Evolutionary conservation across 192 early-diverging fungal genomes (phyloP).

Genomic region (Linnemannia zychae): DNA sequence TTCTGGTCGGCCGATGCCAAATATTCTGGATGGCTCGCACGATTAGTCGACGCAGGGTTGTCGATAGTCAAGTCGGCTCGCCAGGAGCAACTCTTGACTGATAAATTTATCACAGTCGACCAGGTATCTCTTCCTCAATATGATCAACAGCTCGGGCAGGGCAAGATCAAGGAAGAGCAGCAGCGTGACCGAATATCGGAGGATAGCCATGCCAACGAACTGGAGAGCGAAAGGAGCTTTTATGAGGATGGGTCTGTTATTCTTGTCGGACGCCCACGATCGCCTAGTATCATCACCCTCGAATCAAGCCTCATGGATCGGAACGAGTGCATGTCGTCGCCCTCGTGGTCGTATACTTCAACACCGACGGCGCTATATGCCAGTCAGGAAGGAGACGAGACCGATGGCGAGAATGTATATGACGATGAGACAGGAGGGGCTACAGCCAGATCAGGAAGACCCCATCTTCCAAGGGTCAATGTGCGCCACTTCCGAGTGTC

Average conservation of each 20-base stretch:
- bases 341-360: constrained; percentile 27
- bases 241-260: constrained; percentile 32
- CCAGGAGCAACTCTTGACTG: constrained; percentile 33
- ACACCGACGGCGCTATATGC: neutral
- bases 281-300: constrained; percentile 33
- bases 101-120: constrained; percentile 25
- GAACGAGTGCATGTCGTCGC: constrained; percentile 35
- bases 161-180: neutral
- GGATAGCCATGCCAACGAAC: neutral
- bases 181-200: neutral
- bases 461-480: neutral
- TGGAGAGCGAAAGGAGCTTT: constrained; percentile 23
- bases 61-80: constrained; percentile 34
- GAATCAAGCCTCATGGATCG: constrained; percentile 37
- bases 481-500: neutral
- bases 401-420: constrained; percentile 12
- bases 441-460: neutral
- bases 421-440: neutral
- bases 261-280: constrained; percentile 26
- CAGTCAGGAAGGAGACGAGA: neutral
- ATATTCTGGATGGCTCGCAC: constrained; percentile 36
- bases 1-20: constrained; percentile 33
- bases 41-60: constrained; percentile 33
- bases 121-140: neutral
- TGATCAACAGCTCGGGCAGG: neutral